Evolutionary conservation across 306 rosid species (phyloP), one percentile per base, ranked within the genome.

Genomic region (Acacia confusa): DNA sequence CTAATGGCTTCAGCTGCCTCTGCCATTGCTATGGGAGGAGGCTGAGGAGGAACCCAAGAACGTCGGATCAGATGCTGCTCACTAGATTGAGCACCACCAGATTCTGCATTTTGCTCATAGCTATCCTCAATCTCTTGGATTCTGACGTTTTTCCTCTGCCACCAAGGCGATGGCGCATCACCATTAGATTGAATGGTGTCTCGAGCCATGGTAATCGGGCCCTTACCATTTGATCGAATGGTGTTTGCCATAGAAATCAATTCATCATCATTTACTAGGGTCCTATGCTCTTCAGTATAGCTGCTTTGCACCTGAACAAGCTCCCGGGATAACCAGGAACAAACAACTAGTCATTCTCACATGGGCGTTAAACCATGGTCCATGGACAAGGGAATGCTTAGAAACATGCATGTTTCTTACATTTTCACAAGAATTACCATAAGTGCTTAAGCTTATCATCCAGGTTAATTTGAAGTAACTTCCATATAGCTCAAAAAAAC

Each of bases 1-100:
- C 98, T 86, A 88, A 92, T 96, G 44, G 98, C 97, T 86, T 93
- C 98, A 19, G 97, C 99, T 44, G 97, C 98, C 82, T 77, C 97
- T 0, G 98, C 66, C 92, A 96, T 85, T 24, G 85, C 94, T 53
- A 93, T 88, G 0, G 97, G 97, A 45, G 98, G 99, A 52, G 98
- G 94, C 88, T 87, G 98, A 78, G 99, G 98, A 72, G 99, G 98
- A 83, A 92, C 98, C 99, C 99, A 96, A 7, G 55, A 28, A 4
- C 96, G 96, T 76, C 83, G 89, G 72, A 86, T 70, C 3, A 93
- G 88, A 41, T 52, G 89, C 65, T 88, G 91, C 57, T 50, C n/a
- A 81, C 69, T 90, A 68, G 89, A 65, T 74, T 80, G 76, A 65
- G 80, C 81, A 69, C 79, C 82, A 70, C 81, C 71, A 40, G 92